Evolutionary conservation across 2,329 filamentous ascomycete species (phyloP).

Genomic region (Scortechinia acanthostroma): DNA sequence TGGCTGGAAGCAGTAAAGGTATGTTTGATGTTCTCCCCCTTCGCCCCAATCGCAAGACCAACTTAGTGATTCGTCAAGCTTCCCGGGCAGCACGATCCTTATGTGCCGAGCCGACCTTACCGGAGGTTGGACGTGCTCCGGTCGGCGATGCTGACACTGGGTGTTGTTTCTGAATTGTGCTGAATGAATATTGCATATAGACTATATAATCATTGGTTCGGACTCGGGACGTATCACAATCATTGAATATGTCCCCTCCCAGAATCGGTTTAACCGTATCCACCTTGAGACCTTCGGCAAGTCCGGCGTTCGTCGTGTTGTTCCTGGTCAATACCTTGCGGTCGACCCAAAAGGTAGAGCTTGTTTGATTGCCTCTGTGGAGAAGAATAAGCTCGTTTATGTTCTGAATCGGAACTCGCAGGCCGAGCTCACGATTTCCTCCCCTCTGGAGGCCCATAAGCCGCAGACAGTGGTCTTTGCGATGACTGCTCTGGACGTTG

Average conservation of each 20-base stretch:
- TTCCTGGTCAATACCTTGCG: conserved; percentile 92
- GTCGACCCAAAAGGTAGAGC: conserved; percentile 93
- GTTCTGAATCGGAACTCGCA: conserved; percentile 93
- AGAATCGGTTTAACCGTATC: conserved; percentile 81
- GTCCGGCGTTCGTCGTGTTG: conserved; percentile 84
- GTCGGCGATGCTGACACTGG: neutral
- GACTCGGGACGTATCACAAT: conserved; percentile 94
- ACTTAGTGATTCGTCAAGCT: conserved; percentile 2
- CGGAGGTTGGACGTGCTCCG: neutral
- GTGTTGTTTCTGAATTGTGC: neutral
- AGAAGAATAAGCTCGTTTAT: conserved; percentile 99
- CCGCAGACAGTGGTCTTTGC: conserved; percentile 84
- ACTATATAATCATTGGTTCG: conserved; percentile 90
- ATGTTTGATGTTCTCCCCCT: conserved; percentile 35
- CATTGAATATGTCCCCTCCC: conserved; percentile 79
- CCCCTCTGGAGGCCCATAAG: conserved; percentile 91
- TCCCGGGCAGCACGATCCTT: conserved; percentile 1
- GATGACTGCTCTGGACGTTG: conserved; percentile 82
- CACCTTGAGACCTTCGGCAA: conserved; percentile 98
- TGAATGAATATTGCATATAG: conserved; percentile 33
- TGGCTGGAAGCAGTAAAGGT: conserved; percentile 95
- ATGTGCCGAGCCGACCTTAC: neutral
- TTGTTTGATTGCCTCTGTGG: conserved; percentile 84
- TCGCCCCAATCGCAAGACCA: neutral
- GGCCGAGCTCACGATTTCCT: conserved; percentile 92